These are phyloP conservation scores for Aspergillus spinulosporus DNA, from an alignment of 2,329 filamentous ascomycete species.

Conservation along the genomic window DNA sequence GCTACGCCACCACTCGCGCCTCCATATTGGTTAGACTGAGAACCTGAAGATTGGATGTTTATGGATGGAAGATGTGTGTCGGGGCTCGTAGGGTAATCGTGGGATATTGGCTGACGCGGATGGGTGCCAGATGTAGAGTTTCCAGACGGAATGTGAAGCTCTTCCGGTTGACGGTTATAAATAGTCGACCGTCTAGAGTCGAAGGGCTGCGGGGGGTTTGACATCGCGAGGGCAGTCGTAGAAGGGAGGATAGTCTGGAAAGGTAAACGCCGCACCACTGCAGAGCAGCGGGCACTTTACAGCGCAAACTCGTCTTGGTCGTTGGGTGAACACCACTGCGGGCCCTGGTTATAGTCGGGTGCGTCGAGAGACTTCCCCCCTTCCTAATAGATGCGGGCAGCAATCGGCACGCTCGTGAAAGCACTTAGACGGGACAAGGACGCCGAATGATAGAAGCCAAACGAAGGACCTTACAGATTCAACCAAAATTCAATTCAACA, in stretches of 20 bases:
- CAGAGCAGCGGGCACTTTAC: conserved; percentile 8
- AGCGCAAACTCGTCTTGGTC: background rate
- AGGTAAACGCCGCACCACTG: conserved; percentile 7
- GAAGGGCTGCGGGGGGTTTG: conserved; percentile 50
- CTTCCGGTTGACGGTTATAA: conserved; percentile 54
- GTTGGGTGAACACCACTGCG: background rate
- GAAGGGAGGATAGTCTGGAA: background rate
- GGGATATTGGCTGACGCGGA: conserved; percentile 44
- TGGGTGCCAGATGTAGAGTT: conserved; percentile 33
- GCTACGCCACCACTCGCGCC: conserved; percentile 38
- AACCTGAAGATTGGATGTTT: conserved; percentile 60
- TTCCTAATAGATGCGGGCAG: conserved; percentile 5
- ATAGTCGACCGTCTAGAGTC: conserved; percentile 52
- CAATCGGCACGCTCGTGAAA: conserved; percentile 15
- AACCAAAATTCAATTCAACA: conserved; percentile 20
- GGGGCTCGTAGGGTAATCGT: conserved; percentile 52
- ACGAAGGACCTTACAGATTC: conserved; percentile 27
- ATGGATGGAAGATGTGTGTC: conserved; percentile 56
- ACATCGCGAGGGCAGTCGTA: conserved; percentile 39
- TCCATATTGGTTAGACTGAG: conserved; percentile 50
- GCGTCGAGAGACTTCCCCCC: background rate
- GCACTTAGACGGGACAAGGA: conserved; percentile 43
- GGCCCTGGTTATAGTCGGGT: background rate
- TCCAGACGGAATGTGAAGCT: conserved; percentile 55
- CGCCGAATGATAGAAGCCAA: conserved; percentile 44